Conservation (phyloP, 768 basidiomycete genomes). For the Phanerochaete sordida region DNA sequence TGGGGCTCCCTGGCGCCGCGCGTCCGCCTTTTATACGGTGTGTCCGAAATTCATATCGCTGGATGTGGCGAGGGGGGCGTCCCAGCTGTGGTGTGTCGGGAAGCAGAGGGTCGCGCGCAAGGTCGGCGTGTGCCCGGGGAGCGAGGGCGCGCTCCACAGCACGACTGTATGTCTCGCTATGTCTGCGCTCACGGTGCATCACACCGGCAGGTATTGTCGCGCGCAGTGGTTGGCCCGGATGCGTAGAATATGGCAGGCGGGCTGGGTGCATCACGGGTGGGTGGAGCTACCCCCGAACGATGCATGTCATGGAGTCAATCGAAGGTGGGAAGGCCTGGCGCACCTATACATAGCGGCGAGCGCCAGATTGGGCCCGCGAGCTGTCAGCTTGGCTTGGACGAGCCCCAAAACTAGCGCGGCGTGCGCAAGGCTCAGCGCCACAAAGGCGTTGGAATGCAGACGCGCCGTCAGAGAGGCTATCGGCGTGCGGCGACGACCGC, state of each 20-base stretch:
- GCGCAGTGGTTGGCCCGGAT: not conserved
- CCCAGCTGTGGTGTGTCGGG: no score
- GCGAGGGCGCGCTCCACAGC: not conserved
- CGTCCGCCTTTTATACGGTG: not conserved
- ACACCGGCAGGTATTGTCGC: not conserved
- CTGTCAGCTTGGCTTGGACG: no score
- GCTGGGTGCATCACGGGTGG: no score
- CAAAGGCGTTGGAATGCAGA: not conserved
- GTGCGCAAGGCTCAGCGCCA: not conserved
- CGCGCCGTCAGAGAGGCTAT: not conserved
- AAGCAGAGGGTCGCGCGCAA: no score
- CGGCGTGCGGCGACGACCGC: not conserved
- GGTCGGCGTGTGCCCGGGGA: not conserved
- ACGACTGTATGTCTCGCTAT: not conserved
- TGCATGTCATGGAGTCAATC: no score
- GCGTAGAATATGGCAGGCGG: no score
- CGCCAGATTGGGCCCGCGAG: no score
- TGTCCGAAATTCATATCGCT: not conserved
- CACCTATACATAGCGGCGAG: no score
- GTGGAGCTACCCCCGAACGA: no score
- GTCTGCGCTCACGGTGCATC: not conserved
- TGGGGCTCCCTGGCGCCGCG: not conserved
- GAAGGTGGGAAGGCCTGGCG: no score
- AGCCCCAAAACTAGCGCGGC: no score
- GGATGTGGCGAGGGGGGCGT: not conserved